Conservation (phyloP, 176 grass and related monocot species). For the Alopecurus myosuroides region DNA sequence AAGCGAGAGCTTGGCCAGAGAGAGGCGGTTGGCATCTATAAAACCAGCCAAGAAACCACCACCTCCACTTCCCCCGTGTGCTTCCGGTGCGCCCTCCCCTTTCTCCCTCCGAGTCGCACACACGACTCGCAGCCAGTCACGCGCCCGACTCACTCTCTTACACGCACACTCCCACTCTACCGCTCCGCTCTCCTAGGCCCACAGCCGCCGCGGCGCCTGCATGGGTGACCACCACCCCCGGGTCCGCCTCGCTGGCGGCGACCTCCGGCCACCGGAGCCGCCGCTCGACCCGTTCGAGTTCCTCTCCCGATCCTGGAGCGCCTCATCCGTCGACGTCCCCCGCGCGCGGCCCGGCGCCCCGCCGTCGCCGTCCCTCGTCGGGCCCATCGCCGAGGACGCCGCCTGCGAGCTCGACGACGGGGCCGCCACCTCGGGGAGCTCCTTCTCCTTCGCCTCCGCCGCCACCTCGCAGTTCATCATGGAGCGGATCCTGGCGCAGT, state of each 20-base stretch:
- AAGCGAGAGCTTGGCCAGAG: not conserved
- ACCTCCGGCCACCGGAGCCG: conserved; percentile 52
- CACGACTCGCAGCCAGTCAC: not conserved
- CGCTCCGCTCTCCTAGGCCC: not conserved
- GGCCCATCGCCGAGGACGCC: conserved; percentile 67
- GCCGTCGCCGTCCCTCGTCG: conserved; percentile 17
- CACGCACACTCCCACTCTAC: not conserved
- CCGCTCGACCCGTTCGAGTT: conserved; percentile 81
- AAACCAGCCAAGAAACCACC: not conserved
- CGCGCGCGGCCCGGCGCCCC: conserved; percentile 6
- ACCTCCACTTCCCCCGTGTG: not conserved
- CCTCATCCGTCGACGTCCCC: conserved; percentile 51
- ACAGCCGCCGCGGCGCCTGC: not conserved
- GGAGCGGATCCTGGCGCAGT: conserved; percentile 96
- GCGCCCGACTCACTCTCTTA: not conserved
- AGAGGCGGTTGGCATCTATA: not conserved
- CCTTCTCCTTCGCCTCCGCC: conserved; percentile 93
- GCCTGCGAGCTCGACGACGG: conserved; percentile 64
- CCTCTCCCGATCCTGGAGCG: conserved; percentile 88
- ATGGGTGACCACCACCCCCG: conserved; percentile 39
- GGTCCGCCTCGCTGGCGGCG: conserved; percentile 11
- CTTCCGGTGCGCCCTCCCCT: not conserved
- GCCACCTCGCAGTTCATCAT: conserved; percentile 98
- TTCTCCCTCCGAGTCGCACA: not conserved
- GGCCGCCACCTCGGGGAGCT: conserved; percentile 46